phyloP scores from a whole-genome alignment of 2,329 filamentous ascomycete species.

The Calonectria leucothoes region DNA sequence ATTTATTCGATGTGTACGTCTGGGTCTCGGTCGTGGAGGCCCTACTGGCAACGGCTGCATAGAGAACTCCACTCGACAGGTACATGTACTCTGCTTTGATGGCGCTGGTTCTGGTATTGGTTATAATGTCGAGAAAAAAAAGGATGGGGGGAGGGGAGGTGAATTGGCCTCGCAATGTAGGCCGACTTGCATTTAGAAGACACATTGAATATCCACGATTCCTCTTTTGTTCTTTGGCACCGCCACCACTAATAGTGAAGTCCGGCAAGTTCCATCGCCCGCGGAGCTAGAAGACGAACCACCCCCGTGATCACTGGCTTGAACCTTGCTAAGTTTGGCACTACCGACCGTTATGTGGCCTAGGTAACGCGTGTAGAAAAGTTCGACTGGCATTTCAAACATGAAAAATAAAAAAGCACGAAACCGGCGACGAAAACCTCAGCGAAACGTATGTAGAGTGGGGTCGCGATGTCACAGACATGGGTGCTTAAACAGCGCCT shows the following conservation, averaged over 20 bases:
- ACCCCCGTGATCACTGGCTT: neutral
- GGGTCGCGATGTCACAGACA: neutral
- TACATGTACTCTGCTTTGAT: constrained; percentile 28
- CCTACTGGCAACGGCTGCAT: constrained; percentile 26
- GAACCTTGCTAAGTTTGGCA: neutral
- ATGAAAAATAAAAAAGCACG: neutral
- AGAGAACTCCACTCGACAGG: constrained; percentile 42
- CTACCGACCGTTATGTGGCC: neutral
- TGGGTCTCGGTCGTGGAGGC: constrained; percentile 35
- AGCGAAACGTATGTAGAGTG: neutral
- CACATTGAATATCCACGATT: constrained; percentile 10
- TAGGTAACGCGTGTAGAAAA: neutral
- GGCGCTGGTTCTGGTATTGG: constrained; percentile 36
- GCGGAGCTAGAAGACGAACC: neutral
- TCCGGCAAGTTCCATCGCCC: neutral
- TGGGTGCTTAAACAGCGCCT: neutral
- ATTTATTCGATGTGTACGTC: constrained; percentile 43
- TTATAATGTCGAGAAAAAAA: constrained; percentile 15
- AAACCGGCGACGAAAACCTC: neutral
- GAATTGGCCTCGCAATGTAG: constrained; percentile 1
- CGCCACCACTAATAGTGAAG: neutral
- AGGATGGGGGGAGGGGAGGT: neutral
- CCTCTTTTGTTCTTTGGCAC: neutral
- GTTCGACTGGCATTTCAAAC: neutral
- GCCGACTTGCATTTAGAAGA: constrained; percentile 20